These are phyloP conservation scores for Penicillium freii DNA, from an alignment of 2,329 filamentous ascomycete genomes.

Conservation along the genomic window DNA sequence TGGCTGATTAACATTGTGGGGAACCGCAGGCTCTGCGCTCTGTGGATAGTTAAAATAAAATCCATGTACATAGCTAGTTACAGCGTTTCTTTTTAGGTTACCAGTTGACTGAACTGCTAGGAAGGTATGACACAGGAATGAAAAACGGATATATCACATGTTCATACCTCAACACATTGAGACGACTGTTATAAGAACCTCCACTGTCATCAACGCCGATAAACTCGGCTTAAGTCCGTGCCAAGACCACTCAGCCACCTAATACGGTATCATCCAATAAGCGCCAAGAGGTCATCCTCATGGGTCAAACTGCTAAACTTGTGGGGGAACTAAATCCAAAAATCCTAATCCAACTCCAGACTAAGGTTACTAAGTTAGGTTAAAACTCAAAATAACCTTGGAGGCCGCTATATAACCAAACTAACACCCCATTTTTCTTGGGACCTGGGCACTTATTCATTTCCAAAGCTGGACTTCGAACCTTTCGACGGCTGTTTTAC, in stretches of 20 bases:
- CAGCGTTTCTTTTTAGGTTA: too few species aligned
- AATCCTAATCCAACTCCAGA: background rate
- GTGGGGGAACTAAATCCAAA: background rate
- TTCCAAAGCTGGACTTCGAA: background rate
- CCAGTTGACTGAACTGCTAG: background rate
- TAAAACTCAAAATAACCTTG: background rate
- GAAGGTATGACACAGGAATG: background rate
- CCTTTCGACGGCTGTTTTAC: background rate
- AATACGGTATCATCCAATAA: conserved; percentile 2
- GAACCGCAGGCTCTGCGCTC: background rate
- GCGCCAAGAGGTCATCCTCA: conserved; percentile 8
- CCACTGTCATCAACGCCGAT: background rate
- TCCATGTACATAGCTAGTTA: background rate
- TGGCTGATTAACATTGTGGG: background rate
- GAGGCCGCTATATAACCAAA: background rate
- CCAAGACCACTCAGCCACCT: conserved; percentile 9
- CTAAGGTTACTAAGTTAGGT: background rate
- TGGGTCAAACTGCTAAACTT: background rate
- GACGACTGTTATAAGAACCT: too few species aligned
- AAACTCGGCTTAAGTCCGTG: conserved; percentile 3
- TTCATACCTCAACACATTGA: background rate
- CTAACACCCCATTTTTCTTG: too few species aligned
- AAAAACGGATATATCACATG: too few species aligned
- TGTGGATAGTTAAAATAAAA: background rate
- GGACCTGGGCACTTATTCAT: background rate